A percentile compares a stretch with the other conserved stretches of the same genome.
Conservation (phyloP, 2,329 filamentous ascomycete species). For the Ascomycota sp. region DNA sequence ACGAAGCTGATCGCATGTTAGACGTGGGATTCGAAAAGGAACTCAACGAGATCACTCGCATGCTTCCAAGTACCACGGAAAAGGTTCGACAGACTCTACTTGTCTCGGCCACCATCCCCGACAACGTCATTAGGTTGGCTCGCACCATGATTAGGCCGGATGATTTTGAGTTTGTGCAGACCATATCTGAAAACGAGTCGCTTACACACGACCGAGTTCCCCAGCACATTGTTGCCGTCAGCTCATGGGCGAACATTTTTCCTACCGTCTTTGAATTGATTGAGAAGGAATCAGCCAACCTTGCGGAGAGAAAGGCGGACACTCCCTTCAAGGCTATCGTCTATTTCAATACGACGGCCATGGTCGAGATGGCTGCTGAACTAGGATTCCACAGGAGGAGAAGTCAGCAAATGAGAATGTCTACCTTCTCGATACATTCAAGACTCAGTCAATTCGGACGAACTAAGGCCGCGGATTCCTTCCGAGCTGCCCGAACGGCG, state of each 20-base stretch:
- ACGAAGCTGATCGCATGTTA: slow-evolving; percentile 96
- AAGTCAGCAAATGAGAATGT: slow-evolving; percentile 16
- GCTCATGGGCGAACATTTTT: slow-evolving; percentile 53
- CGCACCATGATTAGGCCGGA: slow-evolving; percentile 54
- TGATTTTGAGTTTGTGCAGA: slow-evolving; percentile 77
- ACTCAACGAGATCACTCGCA: slow-evolving; percentile 36
- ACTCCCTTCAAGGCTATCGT: slow-evolving; percentile 87
- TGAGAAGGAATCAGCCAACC: slow-evolving; percentile 32
- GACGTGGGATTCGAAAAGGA: slow-evolving; percentile 70
- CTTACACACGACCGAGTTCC: slow-evolving; percentile 74
- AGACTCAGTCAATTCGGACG: slow-evolving; percentile 50
- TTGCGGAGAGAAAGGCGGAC: slow-evolving; percentile 15
- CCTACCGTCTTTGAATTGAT: slow-evolving; percentile 62
- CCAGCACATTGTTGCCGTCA: slow-evolving; percentile 50
- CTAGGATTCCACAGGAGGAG: slow-evolving; percentile 22
- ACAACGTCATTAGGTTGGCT: slow-evolving; percentile 63
- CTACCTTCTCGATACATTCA: slow-evolving; percentile 50
- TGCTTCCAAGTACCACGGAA: slow-evolving; percentile 40
- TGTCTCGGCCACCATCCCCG: slow-evolving; percentile 84
- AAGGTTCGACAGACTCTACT: slow-evolving; percentile 75
- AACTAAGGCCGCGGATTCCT: slow-evolving; percentile 49
- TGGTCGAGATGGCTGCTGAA: slow-evolving; percentile 43
- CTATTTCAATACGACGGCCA: slow-evolving; percentile 65
- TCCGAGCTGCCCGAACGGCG: slow-evolving; percentile 42
- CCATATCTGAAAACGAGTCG: slow-evolving; percentile 60